phyloP scores from a whole-genome alignment of 768 basidiomycete species.

The Pholiota conissans region DNA sequence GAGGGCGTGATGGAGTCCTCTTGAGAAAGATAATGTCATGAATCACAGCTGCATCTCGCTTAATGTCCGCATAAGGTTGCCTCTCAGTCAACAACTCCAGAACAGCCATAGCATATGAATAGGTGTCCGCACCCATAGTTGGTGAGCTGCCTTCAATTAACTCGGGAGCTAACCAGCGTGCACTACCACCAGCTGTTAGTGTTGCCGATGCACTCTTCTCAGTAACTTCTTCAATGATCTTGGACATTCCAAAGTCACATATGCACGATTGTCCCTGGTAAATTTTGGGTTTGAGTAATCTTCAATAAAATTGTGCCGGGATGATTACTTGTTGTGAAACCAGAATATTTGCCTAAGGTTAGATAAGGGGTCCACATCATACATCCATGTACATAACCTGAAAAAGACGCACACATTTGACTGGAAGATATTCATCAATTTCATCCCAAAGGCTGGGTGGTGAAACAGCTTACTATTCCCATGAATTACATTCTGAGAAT shows the following conservation, averaged over 20 bases:
- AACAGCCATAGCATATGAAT: conserved; percentile 61
- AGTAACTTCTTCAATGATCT: conserved; percentile 57
- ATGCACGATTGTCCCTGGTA: conserved; percentile 52
- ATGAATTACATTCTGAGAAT: conserved; percentile 50
- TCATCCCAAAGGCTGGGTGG: neutral
- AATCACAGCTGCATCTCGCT: conserved; percentile 51
- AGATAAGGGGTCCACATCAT: conserved; percentile 1
- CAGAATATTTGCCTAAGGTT: conserved; percentile 53
- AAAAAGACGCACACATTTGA: conserved; percentile 57
- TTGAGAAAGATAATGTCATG: conserved; percentile 38
- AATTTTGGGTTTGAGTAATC: neutral
- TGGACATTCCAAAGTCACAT: conserved; percentile 66
- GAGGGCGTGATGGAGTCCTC: conserved; percentile 44
- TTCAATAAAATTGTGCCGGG: neutral
- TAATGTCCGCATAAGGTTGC: conserved; percentile 50
- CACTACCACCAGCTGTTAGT: conserved; percentile 46
- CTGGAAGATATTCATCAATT: conserved; percentile 25
- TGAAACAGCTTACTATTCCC: conserved; percentile 51
- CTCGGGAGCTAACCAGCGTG: conserved; percentile 66
- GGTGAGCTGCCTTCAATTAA: conserved; percentile 47
- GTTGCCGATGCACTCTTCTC: conserved; percentile 46
- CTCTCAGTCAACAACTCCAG: conserved; percentile 58
- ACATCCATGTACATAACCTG: neutral
- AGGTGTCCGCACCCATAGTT: conserved; percentile 51
- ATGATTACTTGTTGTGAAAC: conserved; percentile 45